phyloP scores from a whole-genome alignment of 371 early-diverging fungal species.

The Sporodiniella umbellata region DNA sequence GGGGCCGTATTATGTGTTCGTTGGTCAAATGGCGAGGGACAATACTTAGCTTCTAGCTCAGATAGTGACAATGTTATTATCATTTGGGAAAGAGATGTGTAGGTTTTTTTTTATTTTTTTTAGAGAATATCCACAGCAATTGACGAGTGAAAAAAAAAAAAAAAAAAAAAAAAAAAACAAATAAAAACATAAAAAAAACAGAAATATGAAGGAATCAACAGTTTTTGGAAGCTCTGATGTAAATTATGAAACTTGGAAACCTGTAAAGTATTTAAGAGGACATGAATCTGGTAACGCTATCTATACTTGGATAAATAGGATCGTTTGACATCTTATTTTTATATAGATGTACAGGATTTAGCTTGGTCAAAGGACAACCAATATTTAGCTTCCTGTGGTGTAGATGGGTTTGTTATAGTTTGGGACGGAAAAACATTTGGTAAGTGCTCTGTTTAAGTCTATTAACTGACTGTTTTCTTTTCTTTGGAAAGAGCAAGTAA shows the following conservation, averaged over 20 bases:
- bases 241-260: constrained; percentile 77
- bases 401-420: constrained; percentile 80
- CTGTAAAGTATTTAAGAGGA: constrained; percentile 77
- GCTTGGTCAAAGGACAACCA: constrained; percentile 91
- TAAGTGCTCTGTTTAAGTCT: too few species aligned
- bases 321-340: neutral
- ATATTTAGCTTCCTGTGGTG: constrained; percentile 89
- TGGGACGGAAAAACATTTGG: constrained; percentile 86
- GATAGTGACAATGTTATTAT: constrained; percentile 85
- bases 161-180: too few species aligned
- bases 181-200: constrained; percentile 4
- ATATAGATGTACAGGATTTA: constrained; percentile 84
- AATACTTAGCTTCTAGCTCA: constrained; percentile 84
- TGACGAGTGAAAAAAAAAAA: too few species aligned
- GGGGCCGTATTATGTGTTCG: constrained; percentile 91
- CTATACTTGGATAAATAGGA: neutral
- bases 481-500: constrained; percentile 58
- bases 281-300: constrained; percentile 78
- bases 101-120: too few species aligned
- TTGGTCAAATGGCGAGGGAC: constrained; percentile 75
- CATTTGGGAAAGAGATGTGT: constrained; percentile 86
- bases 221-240: constrained; percentile 59
- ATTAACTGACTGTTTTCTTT: too few species aligned
- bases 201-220: constrained; percentile 35
- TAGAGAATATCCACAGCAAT: too few species aligned